Percentiles rank a stretch among this genome's conserved stretches.
phyloP scores from a whole-genome alignment of 2,329 filamentous ascomycete genomes.

The Trichoderma endophyticum region DNA sequence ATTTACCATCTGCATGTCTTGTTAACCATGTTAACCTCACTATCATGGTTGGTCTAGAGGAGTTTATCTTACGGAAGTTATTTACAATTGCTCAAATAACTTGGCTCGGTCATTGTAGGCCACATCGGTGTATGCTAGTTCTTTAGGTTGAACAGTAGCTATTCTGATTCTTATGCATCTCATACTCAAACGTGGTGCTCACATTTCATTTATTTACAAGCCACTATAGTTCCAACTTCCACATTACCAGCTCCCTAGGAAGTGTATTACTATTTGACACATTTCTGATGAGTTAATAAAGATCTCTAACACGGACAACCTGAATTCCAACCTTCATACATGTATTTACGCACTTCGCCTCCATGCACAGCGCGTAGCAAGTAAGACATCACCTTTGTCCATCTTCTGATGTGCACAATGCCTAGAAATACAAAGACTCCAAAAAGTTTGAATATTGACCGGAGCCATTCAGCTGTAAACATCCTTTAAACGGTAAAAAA shows the following conservation, averaged over 20 bases:
- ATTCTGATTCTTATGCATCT: background rate
- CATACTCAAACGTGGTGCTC: background rate
- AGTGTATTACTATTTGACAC: background rate
- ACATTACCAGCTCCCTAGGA: background rate
- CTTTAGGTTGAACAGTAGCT: background rate
- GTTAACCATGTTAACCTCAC: background rate
- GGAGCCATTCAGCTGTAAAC: background rate
- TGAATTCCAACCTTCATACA: background rate
- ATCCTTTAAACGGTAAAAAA: conserved; percentile 8
- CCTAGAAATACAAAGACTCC: background rate
- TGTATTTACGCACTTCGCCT: background rate
- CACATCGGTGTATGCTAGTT: background rate
- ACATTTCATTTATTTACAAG: background rate
- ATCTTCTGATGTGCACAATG: conserved; percentile 35
- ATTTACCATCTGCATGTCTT: background rate
- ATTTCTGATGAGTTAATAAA: background rate
- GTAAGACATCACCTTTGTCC: conserved; percentile 39
- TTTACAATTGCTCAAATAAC: background rate
- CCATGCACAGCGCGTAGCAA: conserved; percentile 20
- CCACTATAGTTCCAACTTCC: background rate
- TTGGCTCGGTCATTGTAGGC: background rate
- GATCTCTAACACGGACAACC: background rate
- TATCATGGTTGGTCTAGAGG: background rate
- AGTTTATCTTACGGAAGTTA: background rate
- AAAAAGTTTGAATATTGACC: conserved; percentile 1